Conservation (phyloP, 306 rosid genomes). For the Prunus padus region DNA sequence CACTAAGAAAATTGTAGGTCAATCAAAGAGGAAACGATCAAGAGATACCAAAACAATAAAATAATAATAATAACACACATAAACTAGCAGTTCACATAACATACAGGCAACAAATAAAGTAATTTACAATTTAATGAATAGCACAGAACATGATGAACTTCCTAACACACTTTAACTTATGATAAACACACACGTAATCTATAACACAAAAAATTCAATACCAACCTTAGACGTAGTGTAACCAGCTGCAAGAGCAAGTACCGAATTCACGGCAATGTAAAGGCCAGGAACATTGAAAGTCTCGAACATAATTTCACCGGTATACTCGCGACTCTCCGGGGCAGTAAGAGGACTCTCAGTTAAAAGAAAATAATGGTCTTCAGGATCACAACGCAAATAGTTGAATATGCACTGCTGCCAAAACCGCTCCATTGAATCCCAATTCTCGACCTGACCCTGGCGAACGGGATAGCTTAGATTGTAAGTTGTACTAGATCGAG, state of each 20-base stretch:
- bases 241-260: conserved; percentile 99
- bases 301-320: conserved; percentile 98
- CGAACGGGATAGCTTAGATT: conserved; percentile 76
- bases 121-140: conserved; percentile 11
- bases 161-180: neutral
- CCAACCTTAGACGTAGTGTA: conserved; percentile 96
- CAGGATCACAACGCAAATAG: conserved; percentile 97
- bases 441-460: conserved; percentile 91
- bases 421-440: conserved; percentile 98
- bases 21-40: conserved; percentile 32
- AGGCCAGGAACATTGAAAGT: conserved; percentile 98
- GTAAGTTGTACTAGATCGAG: conserved; percentile 81
- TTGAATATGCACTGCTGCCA: conserved; percentile 99
- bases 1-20: conserved; percentile 70
- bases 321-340: conserved; percentile 95
- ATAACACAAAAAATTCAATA: neutral
- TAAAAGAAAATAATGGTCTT: conserved; percentile 94
- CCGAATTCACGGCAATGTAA: conserved; percentile 92
- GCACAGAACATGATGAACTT: neutral
- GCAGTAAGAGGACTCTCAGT: conserved; percentile 95
- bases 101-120: conserved; percentile 2
- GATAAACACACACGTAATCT: neutral
- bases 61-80: neutral
- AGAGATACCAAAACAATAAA: neutral
- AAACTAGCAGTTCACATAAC: neutral